A percentile compares a stretch with the other conserved stretches of the same genome.
Conservation (phyloP, 1,139 yeast species). For the Saccharomyces hybrid region DNA sequence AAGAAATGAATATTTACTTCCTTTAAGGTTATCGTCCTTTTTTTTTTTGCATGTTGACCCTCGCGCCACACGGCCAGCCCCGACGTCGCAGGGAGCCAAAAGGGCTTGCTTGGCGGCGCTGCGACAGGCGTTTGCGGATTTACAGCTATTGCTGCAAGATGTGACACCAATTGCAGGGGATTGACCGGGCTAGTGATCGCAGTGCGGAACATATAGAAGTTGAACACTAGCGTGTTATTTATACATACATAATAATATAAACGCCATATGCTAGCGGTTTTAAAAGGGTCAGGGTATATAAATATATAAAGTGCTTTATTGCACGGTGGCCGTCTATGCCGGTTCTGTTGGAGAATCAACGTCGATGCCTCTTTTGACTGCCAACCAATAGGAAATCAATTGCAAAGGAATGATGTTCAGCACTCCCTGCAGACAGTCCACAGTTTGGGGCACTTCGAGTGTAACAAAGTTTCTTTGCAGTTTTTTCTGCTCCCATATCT, state of each 20-base stretch:
- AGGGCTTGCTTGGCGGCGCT: background rate
- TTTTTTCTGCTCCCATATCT: conserved; percentile 48
- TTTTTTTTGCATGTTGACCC: background rate
- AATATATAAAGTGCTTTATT: conserved; percentile 14
- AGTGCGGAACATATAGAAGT: background rate
- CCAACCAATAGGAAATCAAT: conserved; percentile 94
- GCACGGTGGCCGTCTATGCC: conserved; percentile 97
- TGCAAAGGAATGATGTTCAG: conserved; percentile 92
- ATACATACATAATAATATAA: too few relatives aligned
- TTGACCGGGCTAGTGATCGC: background rate
- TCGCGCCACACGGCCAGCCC: conserved; percentile 2
- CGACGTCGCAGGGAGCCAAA: background rate
- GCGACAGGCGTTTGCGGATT: background rate
- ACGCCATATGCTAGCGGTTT: too few relatives aligned
- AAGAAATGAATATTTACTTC: background rate
- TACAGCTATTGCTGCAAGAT: background rate
- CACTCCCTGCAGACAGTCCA: conserved; percentile 94
- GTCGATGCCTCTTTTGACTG: conserved; percentile 88
- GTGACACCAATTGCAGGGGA: background rate
- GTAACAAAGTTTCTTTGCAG: conserved; percentile 40
- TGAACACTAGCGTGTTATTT: background rate
- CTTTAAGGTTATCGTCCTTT: background rate
- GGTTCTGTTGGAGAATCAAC: conserved; percentile 98
- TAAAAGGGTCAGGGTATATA: too few relatives aligned
- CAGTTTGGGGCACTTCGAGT: conserved; percentile 88